Percentiles rank a stretch among this genome's conserved stretches.
Evolutionary conservation across 2,329 filamentous ascomycete genomes (phyloP).

Genomic region (Cordyceps tenuipes): DNA sequence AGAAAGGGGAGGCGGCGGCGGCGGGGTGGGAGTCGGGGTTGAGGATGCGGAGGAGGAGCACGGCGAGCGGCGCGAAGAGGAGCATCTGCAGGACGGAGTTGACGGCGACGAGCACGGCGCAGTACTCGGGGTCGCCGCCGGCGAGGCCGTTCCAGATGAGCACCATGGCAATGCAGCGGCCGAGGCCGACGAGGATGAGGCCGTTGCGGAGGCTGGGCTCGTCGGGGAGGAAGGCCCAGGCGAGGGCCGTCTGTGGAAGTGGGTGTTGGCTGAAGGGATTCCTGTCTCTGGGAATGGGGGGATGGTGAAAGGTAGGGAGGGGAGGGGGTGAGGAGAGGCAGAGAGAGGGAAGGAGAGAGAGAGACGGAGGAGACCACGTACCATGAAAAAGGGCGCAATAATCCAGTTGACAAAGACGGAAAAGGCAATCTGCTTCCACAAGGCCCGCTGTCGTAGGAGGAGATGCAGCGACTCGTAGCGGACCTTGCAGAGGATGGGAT

Average conservation of each 20-base stretch:
- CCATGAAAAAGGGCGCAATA: slow-evolving; percentile 66
- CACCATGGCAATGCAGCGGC: slow-evolving; percentile 38
- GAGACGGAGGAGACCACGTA: slow-evolving; percentile 20
- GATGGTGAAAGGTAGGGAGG: no score
- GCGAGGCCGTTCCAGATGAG: slow-evolving; percentile 68
- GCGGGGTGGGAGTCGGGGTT: slow-evolving; percentile 32
- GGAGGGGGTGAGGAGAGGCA: no score
- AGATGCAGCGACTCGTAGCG: slow-evolving; percentile 61
- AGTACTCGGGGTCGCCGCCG: slow-evolving; percentile 65
- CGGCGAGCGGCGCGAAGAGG: slow-evolving; percentile 52
- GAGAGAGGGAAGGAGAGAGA: no score
- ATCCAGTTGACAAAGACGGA: slow-evolving; percentile 69
- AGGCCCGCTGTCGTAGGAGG: slow-evolving; percentile 43
- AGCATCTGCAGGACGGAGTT: slow-evolving; percentile 61
- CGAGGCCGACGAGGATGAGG: slow-evolving; percentile 12
- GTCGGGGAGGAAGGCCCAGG: slow-evolving; percentile 53
- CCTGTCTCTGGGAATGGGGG: no score
- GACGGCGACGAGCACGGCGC: slow-evolving; percentile 60
- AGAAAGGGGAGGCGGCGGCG: slow-evolving; percentile 16
- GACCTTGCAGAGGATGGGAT: slow-evolving; percentile 73
- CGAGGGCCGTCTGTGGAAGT: slow-evolving; percentile 39
- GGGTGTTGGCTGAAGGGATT: no score
- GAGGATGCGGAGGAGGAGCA: slow-evolving; percentile 59
- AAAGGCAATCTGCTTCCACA: slow-evolving; percentile 66
- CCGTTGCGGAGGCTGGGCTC: slow-evolving; percentile 38